phyloP scores from a whole-genome alignment of 352 stramenopile species.

The Plasmopara muralis region DNA sequence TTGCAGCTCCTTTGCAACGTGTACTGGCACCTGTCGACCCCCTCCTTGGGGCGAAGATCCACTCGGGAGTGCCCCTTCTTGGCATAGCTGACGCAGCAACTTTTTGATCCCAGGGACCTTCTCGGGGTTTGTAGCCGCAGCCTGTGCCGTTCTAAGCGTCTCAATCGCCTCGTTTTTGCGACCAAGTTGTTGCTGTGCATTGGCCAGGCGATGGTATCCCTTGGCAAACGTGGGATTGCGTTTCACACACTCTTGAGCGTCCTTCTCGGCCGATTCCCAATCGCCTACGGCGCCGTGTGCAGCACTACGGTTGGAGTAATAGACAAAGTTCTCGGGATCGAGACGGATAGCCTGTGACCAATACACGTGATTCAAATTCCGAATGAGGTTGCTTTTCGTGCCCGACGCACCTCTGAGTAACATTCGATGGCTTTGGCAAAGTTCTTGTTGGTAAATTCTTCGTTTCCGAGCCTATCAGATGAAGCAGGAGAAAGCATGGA shows the following conservation, averaged over 20 bases:
- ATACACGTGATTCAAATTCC: background rate
- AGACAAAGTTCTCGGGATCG: slow-evolving; percentile 68
- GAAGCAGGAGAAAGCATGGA: background rate
- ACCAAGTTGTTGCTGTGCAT: slow-evolving; percentile 71
- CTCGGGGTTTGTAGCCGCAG: slow-evolving; percentile 24
- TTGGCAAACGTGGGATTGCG: slow-evolving; percentile 70
- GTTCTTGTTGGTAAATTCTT: slow-evolving; percentile 84
- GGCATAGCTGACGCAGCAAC: slow-evolving; percentile 58
- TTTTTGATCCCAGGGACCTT: slow-evolving; percentile 77
- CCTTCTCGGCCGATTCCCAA: slow-evolving; percentile 63
- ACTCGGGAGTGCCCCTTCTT: slow-evolving; percentile 31
- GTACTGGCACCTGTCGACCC: slow-evolving; percentile 40
- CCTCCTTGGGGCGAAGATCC: slow-evolving; percentile 10
- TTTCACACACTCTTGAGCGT: slow-evolving; percentile 69
- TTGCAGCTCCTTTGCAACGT: slow-evolving; percentile 72
- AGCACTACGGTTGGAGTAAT: slow-evolving; percentile 79
- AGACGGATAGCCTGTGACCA: slow-evolving; percentile 58
- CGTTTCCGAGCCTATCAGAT: slow-evolving; percentile 54
- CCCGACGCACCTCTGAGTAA: slow-evolving; percentile 58
- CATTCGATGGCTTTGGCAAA: slow-evolving; percentile 73
- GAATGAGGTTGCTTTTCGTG: background rate
- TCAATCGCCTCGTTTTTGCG: slow-evolving; percentile 62
- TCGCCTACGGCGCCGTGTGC: slow-evolving; percentile 61
- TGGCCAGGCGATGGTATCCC: slow-evolving; percentile 72
- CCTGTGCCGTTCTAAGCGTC: slow-evolving; percentile 43